Evolutionary conservation across 2,329 filamentous ascomycete species (phyloP).

Genomic region (Phyllosticta citrichinensis): DNA sequence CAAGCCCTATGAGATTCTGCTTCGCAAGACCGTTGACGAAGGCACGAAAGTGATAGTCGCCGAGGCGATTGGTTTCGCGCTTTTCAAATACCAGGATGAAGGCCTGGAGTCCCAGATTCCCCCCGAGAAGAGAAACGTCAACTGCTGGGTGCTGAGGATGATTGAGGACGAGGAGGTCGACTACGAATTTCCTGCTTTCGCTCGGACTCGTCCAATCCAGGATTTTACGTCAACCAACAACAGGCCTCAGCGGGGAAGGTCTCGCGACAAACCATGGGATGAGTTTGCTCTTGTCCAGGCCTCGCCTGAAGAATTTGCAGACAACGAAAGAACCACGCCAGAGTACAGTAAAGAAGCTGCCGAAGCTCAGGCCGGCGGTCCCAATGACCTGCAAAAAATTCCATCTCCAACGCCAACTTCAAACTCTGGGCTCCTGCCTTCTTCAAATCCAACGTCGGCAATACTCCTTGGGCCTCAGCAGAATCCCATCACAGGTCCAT

Average conservation of each 20-base stretch:
- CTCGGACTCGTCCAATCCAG: constrained; percentile 61
- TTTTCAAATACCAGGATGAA: constrained; percentile 71
- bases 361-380: constrained; percentile 1
- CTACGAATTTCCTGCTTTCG: constrained; percentile 72
- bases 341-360: constrained; percentile 50
- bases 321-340: constrained; percentile 60
- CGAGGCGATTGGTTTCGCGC: constrained; percentile 69
- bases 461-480: constrained; percentile 28
- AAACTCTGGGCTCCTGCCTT: constrained; percentile 20
- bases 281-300: constrained; percentile 74
- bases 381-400: constrained; percentile 10
- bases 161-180: constrained; percentile 78
- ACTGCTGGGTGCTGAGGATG: constrained; percentile 75
- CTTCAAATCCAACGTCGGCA: constrained; percentile 14
- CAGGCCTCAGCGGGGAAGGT: constrained; percentile 51
- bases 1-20: constrained; percentile 61
- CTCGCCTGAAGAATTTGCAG: constrained; percentile 54
- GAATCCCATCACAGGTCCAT: constrained; percentile 42
- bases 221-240: constrained; percentile 75
- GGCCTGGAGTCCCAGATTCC: constrained; percentile 59
- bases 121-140: constrained; percentile 61
- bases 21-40: constrained; percentile 59
- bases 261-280: constrained; percentile 68
- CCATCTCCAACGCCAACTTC: constrained; percentile 22
- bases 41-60: constrained; percentile 62